Percentiles rank a stretch among this genome's conserved stretches.
These are phyloP conservation scores for Trametes cingulata DNA, from an alignment of 768 basidiomycete species.

Conservation along the genomic window DNA sequence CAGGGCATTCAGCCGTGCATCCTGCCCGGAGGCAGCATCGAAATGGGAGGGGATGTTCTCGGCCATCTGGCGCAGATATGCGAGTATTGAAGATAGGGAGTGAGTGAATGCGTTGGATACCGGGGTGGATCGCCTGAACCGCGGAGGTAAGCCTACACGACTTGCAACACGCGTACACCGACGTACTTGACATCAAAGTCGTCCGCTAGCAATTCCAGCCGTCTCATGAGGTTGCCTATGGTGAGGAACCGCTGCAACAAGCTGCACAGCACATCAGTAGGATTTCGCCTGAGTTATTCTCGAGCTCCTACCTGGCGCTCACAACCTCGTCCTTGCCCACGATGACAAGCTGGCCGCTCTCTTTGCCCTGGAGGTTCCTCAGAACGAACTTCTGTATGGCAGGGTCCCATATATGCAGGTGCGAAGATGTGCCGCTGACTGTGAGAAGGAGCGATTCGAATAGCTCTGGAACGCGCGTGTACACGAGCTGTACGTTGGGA, in stretches of 20 bases:
- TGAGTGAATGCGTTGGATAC: slow-evolving; percentile 69
- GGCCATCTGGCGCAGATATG: slow-evolving; percentile 43
- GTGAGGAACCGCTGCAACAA: slow-evolving; percentile 60
- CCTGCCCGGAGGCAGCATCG: not conserved
- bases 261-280: slow-evolving; percentile 36
- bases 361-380: slow-evolving; percentile 36
- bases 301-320: slow-evolving; percentile 51
- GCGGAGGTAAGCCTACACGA: not conserved
- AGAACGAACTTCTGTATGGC: slow-evolving; percentile 57
- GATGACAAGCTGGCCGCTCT: slow-evolving; percentile 43
- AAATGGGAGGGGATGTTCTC: not conserved
- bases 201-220: slow-evolving; percentile 58
- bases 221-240: slow-evolving; percentile 67
- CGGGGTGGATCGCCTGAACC: slow-evolving; percentile 1
- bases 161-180: not conserved
- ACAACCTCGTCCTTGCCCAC: slow-evolving; percentile 59
- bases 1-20: slow-evolving; percentile 21
- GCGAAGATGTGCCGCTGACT: slow-evolving; percentile 68
- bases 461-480: slow-evolving; percentile 49
- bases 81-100: slow-evolving; percentile 55
- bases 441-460: slow-evolving; percentile 55
- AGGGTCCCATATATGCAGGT: slow-evolving; percentile 64
- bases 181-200: slow-evolving; percentile 52
- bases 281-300: not conserved
- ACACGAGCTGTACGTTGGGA: slow-evolving; percentile 39